phyloP scores from a whole-genome alignment of 73 alveolate species.

The Paraurostyla sp. region DNA sequence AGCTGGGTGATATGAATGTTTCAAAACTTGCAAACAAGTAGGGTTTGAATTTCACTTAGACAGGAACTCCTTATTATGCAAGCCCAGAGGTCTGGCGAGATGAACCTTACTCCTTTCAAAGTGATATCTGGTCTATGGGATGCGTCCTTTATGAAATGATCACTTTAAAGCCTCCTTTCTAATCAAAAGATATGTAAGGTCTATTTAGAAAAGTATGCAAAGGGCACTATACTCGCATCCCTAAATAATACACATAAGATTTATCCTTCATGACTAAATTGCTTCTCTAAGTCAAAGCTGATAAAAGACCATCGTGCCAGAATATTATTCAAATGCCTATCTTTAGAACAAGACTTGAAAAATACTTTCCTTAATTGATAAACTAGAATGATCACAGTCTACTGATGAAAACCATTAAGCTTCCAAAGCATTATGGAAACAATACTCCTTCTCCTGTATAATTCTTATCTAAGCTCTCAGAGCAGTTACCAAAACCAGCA shows the following conservation, averaged over 20 bases:
- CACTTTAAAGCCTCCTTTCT: constrained; percentile 86
- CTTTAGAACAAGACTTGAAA: not conserved
- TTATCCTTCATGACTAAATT: not conserved
- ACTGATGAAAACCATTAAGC: not conserved
- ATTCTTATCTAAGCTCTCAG: not conserved
- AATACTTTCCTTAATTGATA: no score
- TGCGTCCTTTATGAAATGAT: constrained; percentile 93
- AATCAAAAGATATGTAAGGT: constrained; percentile 88
- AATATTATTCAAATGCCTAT: not conserved
- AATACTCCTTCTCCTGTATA: not conserved
- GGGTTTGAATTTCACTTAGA: constrained; percentile 78
- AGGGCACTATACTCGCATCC: not conserved
- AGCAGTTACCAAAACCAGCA: no score
- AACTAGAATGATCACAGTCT: not conserved
- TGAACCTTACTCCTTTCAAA: constrained; percentile 88
- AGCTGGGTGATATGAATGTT: constrained; percentile 92
- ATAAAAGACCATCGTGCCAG: not conserved
- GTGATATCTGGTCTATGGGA: constrained; percentile 98
- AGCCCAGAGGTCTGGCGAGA: constrained; percentile 94
- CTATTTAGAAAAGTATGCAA: constrained; percentile 79
- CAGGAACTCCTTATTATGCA: no score
- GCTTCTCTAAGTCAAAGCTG: not conserved
- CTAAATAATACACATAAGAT: not conserved
- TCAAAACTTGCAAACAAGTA: constrained; percentile 80
- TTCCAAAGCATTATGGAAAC: not conserved